Evolutionary conservation across 2,329 filamentous ascomycete species (phyloP), one percentile per base, ranked within the genome.

Genomic region (Dothiorella sarmentorum): DNA sequence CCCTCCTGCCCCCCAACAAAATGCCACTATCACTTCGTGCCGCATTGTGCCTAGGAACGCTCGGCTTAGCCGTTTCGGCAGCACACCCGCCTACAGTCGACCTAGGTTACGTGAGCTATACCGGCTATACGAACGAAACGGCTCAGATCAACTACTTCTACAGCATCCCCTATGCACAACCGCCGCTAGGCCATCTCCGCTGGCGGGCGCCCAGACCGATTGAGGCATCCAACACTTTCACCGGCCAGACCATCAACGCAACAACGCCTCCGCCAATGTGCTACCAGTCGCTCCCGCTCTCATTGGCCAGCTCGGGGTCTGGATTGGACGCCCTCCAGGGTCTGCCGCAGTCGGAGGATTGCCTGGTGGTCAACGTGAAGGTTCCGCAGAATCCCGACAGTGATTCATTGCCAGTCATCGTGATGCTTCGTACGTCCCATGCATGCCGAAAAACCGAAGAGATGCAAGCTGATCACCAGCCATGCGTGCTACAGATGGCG

Each of bases 341-440:
- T 4, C 2, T 35, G 17, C 24, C 55, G 24, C 55, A 57, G 24
- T 57, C 70, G 26, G 74, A 78, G 60, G 73, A 77, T 61, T 78
- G 75, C 61, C 58, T 77, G 47, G 70, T 73, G 35, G 60, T 76
- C 37, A 75, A 77, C 56, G 71, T 76, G 3, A 71, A 70, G 57
- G 71, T 70, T 6, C 75, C 75, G 4, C 63, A 63, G 4, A 66
- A 72, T 40, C 73, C 75, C 24, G 45, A 7, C 20, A 20, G 40
- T 7, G 60, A 40, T 17, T 60, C 61, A 10, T 61, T 75, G 24
- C 63, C 71, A 52, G 67, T 76, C 4, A 53, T 63, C 10, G 56
- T 67, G 1, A 62, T 74, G 70, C 76, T 70, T 17, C 71, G 70
- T 56, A 44, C 11, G 38, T 35, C 3, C 20, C 7, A 2, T 20